Percentiles rank a stretch among this genome's conserved stretches.
These are phyloP conservation scores for Phytophthora kernoviae DNA, from an alignment of 352 stramenopile genomes.

Conservation along the genomic window DNA sequence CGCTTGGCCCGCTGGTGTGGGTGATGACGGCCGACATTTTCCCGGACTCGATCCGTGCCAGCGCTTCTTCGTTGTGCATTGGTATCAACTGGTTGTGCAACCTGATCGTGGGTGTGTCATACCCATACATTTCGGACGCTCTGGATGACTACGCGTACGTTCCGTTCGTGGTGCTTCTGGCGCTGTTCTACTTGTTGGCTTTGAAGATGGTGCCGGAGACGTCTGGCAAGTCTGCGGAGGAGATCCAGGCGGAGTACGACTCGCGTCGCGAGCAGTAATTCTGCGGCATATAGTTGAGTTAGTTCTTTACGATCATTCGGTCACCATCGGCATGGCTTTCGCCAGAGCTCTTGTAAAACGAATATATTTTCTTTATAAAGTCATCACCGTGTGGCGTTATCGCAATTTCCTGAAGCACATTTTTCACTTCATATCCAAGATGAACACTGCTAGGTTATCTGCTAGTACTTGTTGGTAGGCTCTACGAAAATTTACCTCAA, in stretches of 20 bases:
- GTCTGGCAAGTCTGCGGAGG: constrained; percentile 46
- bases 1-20: not conserved
- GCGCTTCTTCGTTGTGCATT: constrained; percentile 1
- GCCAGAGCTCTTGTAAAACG: too few species aligned
- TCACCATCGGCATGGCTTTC: too few species aligned
- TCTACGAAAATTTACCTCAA: too few species aligned
- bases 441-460: too few species aligned
- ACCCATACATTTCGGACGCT: constrained; percentile 44
- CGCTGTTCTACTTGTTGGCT: constrained; percentile 38
- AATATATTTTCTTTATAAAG: too few species aligned
- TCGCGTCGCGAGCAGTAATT: not conserved
- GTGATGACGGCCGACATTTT: constrained; percentile 4
- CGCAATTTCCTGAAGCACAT: too few species aligned
- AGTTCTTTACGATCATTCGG: not conserved
- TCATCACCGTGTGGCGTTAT: too few species aligned
- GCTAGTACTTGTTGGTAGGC: too few species aligned
- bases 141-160: constrained; percentile 14
- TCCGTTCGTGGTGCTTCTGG: constrained; percentile 16
- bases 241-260: constrained; percentile 14
- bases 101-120: constrained; percentile 47
- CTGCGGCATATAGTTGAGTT: not conserved
- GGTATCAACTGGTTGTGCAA: constrained; percentile 46
- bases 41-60: constrained; percentile 1
- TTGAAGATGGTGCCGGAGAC: constrained; percentile 48
- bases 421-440: too few species aligned